These are phyloP conservation scores for Paraglomus brasilianum DNA, from an alignment of 192 early-diverging fungal species.

Conservation along the genomic window DNA sequence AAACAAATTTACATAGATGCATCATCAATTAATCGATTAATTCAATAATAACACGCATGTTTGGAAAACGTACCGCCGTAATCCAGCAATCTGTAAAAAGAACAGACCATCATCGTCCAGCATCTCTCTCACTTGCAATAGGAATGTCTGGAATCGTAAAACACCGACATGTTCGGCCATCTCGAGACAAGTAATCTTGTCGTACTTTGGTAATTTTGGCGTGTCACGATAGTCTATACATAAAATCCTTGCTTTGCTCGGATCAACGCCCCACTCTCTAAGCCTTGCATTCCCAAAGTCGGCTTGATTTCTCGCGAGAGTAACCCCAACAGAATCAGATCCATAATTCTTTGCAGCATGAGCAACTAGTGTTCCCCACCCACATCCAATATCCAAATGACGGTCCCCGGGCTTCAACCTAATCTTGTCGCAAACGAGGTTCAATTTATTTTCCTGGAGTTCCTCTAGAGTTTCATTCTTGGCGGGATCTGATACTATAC, in stretches of 20 bases:
- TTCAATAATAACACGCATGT: background rate
- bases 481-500: constrained; percentile 75
- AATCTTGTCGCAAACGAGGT: constrained; percentile 82
- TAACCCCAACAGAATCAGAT: constrained; percentile 90
- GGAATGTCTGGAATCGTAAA: constrained; percentile 85
- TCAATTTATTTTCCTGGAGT: constrained; percentile 95
- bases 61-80: constrained; percentile 50
- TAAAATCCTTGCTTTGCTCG: constrained; percentile 70
- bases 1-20: background rate
- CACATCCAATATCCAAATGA: constrained; percentile 97
- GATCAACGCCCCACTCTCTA: constrained; percentile 73
- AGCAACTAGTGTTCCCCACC: constrained; percentile 92
- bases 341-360: constrained; percentile 89
- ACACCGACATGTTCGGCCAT: constrained; percentile 99
- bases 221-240: constrained; percentile 99
- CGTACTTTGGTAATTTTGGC: constrained; percentile 79
- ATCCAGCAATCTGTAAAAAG: constrained; percentile 97
- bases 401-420: constrained; percentile 83
- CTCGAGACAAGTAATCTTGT: constrained; percentile 97
- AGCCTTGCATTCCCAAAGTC: constrained; percentile 85
- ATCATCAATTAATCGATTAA: too few relatives aligned
- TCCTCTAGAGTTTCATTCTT: constrained; percentile 86
- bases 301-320: constrained; percentile 89
- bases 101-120: constrained; percentile 97
- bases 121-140: constrained; percentile 90